Evolutionary conservation across 768 basidiomycete genomes (phyloP).

Genomic region (Suillus paluster): DNA sequence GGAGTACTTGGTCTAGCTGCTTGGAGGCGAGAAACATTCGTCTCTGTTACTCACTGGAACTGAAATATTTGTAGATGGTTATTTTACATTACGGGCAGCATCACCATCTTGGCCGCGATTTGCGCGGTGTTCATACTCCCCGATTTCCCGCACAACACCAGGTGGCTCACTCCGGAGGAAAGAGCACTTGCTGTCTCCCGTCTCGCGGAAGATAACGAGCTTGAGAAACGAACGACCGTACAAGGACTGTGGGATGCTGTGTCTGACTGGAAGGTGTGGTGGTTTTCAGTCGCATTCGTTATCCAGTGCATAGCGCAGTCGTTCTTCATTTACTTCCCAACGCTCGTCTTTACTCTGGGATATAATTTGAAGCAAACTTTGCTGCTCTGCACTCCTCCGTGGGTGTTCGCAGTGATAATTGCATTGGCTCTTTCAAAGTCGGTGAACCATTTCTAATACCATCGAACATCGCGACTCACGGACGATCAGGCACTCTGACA

Average conservation of each 20-base stretch:
- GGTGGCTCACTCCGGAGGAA: no score
- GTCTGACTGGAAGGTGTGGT: slow-evolving; percentile 34
- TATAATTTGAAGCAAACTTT: slow-evolving; percentile 42
- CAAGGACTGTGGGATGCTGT: no score
- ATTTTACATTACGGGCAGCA: no score
- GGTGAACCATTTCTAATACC: background rate
- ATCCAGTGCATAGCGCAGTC: slow-evolving; percentile 19
- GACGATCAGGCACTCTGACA: slow-evolving; percentile 63
- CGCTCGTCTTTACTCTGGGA: slow-evolving; percentile 37
- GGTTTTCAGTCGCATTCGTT: slow-evolving; percentile 32
- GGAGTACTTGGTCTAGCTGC: slow-evolving; percentile 19
- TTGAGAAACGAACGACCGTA: no score
- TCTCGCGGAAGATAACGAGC: no score
- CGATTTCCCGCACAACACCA: no score
- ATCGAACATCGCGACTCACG: no score
- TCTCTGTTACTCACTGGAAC: background rate
- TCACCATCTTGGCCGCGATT: no score
- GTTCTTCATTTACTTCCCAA: slow-evolving; percentile 29
- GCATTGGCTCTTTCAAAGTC: slow-evolving; percentile 30
- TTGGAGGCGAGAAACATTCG: slow-evolving; percentile 39
- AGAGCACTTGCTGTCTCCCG: no score
- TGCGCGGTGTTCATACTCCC: no score
- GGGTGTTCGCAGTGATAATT: slow-evolving; percentile 31
- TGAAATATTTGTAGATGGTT: slow-evolving; percentile 17
- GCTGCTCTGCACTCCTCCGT: slow-evolving; percentile 46